Conservation (phyloP, 2,329 filamentous ascomycete genomes). For the Orbilia blumenaviensis region DNA sequence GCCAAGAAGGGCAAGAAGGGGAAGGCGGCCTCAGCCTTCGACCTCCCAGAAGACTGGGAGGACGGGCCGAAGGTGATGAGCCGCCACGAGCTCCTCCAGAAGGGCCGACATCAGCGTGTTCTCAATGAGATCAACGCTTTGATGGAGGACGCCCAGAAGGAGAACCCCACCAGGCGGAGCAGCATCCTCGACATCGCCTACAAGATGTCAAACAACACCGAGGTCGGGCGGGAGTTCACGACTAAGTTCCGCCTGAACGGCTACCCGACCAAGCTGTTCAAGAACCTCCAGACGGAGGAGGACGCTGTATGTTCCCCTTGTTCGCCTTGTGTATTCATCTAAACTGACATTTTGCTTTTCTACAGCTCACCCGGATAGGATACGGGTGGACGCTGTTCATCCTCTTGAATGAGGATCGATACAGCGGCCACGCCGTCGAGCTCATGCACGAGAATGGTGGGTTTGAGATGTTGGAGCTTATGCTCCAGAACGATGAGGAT, state of each 20-base stretch:
- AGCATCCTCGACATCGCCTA: slow-evolving; percentile 45
- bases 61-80: slow-evolving; percentile 47
- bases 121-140: slow-evolving; percentile 50
- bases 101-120: slow-evolving; percentile 41
- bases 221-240: slow-evolving; percentile 40
- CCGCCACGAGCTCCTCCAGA: slow-evolving; percentile 43
- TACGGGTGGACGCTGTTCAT: slow-evolving; percentile 51
- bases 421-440: slow-evolving; percentile 43
- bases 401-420: slow-evolving; percentile 42
- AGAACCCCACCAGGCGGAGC: slow-evolving; percentile 43
- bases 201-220: slow-evolving; percentile 48
- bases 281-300: slow-evolving; percentile 26
- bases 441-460: slow-evolving; percentile 43
- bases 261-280: slow-evolving; percentile 37
- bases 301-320: slow-evolving; percentile 18
- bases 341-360: too few species aligned
- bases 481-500: slow-evolving; percentile 41
- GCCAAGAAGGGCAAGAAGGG: slow-evolving; percentile 12
- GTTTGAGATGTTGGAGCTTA: slow-evolving; percentile 40
- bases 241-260: slow-evolving; percentile 49
- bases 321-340: background rate
- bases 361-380: slow-evolving; percentile 49
- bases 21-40: slow-evolving; percentile 4
- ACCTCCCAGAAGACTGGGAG: slow-evolving; percentile 27
- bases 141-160: slow-evolving; percentile 43